Conservation (phyloP, 495 filamentous ascomycete species). For the Penicillium steckii region DNA sequence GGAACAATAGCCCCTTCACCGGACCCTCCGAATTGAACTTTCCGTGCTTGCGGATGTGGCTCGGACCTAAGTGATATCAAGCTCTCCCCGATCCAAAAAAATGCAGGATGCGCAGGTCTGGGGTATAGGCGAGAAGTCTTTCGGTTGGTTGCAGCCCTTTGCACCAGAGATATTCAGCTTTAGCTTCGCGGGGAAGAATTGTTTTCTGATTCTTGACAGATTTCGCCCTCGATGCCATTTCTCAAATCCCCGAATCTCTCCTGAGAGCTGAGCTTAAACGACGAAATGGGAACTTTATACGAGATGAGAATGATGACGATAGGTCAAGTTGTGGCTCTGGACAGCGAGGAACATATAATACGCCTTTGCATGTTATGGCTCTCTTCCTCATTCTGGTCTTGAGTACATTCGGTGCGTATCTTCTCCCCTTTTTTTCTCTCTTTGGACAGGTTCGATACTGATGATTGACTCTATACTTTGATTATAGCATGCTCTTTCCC, state of each 20-base stretch:
- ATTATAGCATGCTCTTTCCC: slow-evolving; percentile 56
- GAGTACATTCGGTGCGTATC: slow-evolving; percentile 65
- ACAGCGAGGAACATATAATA: slow-evolving; percentile 60
- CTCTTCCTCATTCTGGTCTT: slow-evolving; percentile 70
- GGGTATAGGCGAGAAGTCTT: slow-evolving; percentile 13
- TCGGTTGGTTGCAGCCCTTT: slow-evolving; percentile 8
- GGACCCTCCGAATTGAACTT: not conserved
- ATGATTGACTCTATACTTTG: too few species aligned
- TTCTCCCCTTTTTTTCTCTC: not conserved
- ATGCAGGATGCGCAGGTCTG: slow-evolving; percentile 25
- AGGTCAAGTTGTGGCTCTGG: slow-evolving; percentile 60
- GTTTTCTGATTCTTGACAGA: slow-evolving; percentile 9
- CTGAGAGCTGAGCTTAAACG: slow-evolving; percentile 34
- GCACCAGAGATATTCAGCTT: not conserved
- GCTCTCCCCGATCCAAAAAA: slow-evolving; percentile 10
- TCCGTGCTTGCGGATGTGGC: slow-evolving; percentile 11
- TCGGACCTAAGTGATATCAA: slow-evolving; percentile 1
- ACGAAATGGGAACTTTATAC: slow-evolving; percentile 19
- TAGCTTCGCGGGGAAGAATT: not conserved
- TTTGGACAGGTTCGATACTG: too few species aligned
- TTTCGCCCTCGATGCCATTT: slow-evolving; percentile 20
- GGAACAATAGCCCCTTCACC: not conserved
- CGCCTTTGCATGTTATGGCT: slow-evolving; percentile 70
- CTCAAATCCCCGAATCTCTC: slow-evolving; percentile 28
- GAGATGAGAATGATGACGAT: slow-evolving; percentile 12